These are phyloP conservation scores for Papilionanthe hybrid DNA, from an alignment of 116 monocot genomes.

Conservation along the genomic window DNA sequence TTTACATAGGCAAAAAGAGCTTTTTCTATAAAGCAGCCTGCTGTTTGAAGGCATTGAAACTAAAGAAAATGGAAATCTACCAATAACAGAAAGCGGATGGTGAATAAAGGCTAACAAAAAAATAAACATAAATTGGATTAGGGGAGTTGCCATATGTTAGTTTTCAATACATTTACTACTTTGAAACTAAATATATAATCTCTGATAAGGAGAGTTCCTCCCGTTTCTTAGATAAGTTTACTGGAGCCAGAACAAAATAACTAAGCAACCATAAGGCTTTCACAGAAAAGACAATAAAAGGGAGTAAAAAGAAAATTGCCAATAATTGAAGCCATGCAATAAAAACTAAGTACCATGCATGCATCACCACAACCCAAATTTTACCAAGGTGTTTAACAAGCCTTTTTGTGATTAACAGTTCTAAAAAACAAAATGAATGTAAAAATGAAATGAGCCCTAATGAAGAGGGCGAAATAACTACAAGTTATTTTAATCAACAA, in stretches of 20 bases:
- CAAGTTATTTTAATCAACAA: no score
- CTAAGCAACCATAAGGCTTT: background rate
- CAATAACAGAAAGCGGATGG: background rate
- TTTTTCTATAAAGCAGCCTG: background rate
- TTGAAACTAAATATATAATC: background rate
- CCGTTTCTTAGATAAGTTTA: background rate
- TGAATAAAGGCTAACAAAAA: background rate
- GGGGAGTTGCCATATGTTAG: background rate
- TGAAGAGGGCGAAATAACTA: background rate
- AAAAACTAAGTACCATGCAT: background rate
- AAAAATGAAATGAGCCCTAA: background rate
- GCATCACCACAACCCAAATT: background rate
- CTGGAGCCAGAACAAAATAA: background rate
- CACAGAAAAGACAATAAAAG: background rate
- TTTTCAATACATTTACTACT: background rate
- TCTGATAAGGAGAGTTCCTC: background rate
- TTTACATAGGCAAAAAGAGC: background rate
- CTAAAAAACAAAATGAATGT: background rate
- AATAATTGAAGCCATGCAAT: background rate
- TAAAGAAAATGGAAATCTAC: background rate
- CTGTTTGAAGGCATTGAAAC: background rate
- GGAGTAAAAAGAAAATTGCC: background rate
- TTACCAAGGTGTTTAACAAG: background rate
- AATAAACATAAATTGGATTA: background rate
- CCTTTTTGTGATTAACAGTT: background rate